Evolutionary conservation across 495 filamentous ascomycete species (phyloP).

Genomic region (Podospora fimiseda): DNA sequence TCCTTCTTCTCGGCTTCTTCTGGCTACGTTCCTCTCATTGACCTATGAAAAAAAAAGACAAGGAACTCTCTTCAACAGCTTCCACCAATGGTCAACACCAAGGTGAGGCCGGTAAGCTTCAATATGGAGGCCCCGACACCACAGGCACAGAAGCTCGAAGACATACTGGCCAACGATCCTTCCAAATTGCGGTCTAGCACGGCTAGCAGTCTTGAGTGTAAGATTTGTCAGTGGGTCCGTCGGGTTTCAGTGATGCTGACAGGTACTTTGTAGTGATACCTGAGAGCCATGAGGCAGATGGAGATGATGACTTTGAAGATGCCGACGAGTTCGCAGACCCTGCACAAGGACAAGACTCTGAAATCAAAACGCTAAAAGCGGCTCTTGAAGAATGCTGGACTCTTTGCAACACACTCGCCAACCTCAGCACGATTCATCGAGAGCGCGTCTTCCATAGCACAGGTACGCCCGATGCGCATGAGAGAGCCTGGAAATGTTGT

Average conservation of each 20-base stretch:
- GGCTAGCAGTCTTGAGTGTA: conserved; percentile 68
- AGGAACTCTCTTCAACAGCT: conserved; percentile 31
- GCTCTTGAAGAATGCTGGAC: conserved; percentile 91
- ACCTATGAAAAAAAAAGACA: conserved; percentile 16
- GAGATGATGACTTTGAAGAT: conserved; percentile 35
- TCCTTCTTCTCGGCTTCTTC: background rate
- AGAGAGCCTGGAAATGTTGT: conserved; percentile 84
- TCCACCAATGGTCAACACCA: conserved; percentile 63
- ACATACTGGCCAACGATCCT: conserved; percentile 40
- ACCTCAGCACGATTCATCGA: conserved; percentile 76
- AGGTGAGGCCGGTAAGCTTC: conserved; percentile 56
- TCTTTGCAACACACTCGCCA: conserved; percentile 83
- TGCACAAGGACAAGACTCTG: conserved; percentile 46
- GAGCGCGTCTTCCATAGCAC: conserved; percentile 66
- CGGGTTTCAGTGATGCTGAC: conserved; percentile 3
- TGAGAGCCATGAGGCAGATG: conserved; percentile 38
- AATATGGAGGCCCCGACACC: conserved; percentile 68
- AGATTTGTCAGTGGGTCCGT: conserved; percentile 7
- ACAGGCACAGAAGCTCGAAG: conserved; percentile 73
- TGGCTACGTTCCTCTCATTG: too few relatives aligned
- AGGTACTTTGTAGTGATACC: conserved; percentile 38
- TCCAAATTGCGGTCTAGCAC: conserved; percentile 42
- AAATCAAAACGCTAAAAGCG: conserved; percentile 64
- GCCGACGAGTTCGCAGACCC: conserved; percentile 37
- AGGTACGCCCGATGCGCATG: conserved; percentile 65